Conservation (phyloP, 2,329 filamentous ascomycete species). For the Sclerotinia glacialis region DNA sequence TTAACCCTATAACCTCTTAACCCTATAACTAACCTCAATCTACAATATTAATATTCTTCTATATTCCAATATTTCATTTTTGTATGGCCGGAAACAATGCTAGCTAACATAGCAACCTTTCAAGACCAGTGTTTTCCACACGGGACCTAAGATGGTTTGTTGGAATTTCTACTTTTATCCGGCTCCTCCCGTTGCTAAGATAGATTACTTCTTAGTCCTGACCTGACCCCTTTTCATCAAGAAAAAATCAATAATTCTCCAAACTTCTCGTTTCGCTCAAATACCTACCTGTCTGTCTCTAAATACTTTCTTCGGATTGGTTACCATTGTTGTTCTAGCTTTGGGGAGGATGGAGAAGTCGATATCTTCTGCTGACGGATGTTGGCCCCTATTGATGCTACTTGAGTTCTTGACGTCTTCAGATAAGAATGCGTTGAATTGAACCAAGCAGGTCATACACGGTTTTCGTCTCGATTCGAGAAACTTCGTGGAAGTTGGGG, state of each 20-base stretch:
- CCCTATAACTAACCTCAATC: no score
- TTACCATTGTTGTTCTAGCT: not conserved
- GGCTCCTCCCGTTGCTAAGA: no score
- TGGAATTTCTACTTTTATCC: not conserved
- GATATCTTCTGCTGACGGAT: not conserved
- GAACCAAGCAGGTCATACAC: not conserved
- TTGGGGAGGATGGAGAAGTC: not conserved
- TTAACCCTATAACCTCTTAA: no score
- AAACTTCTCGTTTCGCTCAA: not conserved
- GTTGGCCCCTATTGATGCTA: not conserved
- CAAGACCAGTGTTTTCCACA: not conserved
- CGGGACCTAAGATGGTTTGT: not conserved
- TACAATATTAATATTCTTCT: no score
- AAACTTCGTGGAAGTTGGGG: not conserved
- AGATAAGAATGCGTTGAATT: no score
- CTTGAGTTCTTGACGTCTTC: not conserved
- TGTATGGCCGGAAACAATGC: not conserved
- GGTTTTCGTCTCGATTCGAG: not conserved
- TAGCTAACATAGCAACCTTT: not conserved
- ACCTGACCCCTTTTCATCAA: not conserved
- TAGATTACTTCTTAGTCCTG: not conserved
- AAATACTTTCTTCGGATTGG: not conserved
- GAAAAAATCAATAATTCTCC: not conserved
- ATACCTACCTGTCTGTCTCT: not conserved
- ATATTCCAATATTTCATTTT: no score